Evolutionary conservation across 2,329 filamentous ascomycete species (phyloP), one percentile per base, ranked within the genome.

Genomic region (Dothistroma septosporum): DNA sequence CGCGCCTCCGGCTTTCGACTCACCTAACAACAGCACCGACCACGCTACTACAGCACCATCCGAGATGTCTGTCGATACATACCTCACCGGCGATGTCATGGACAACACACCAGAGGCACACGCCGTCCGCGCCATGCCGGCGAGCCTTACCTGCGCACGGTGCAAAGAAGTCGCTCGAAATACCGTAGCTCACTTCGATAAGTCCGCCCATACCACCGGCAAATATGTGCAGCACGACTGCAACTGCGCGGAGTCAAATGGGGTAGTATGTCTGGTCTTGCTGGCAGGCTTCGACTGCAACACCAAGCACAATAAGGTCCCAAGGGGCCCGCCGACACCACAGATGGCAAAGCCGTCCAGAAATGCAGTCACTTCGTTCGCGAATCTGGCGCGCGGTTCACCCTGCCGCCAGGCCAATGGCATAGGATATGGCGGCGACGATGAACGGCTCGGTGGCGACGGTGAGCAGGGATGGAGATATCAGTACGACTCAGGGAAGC

Each of bases 231-330:
- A 72, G 8, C 28, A 75, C 11, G 69, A 74, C 55, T 33, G 74
- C 16, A 71, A 76, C 47, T 78, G 75, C 41, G 8, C 16, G n/a
- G 41, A n/a, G 8, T 14, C 41, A n/a, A 8, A 4, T n/a, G n/a
- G 41, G 6, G 41, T 44, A 4, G 14, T 19, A n/a, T 16, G 14
- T 8, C n/a, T 44, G 75, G 62, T 70, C 4, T 57, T 77, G 1
- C 69, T 79, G 8, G 76, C 72, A 53, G 72, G 72, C 16, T 74
- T 74, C 48, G 76, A 78, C 60, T 55, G 47, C 16, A 52, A 46
- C 24, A 60, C 60, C 11, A 61, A 60, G 57, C 54, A 63, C 57
- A 65, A 63, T 53, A 62, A 65, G 55, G 44, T 60, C n/a, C 44
- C 46, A 14, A 63, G 61, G 47, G 12, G 22, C 21, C 1, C 9